Base-by-base conservation (phyloP, 179 eudicot genomes). In the Dionaea muscipula region DNA sequence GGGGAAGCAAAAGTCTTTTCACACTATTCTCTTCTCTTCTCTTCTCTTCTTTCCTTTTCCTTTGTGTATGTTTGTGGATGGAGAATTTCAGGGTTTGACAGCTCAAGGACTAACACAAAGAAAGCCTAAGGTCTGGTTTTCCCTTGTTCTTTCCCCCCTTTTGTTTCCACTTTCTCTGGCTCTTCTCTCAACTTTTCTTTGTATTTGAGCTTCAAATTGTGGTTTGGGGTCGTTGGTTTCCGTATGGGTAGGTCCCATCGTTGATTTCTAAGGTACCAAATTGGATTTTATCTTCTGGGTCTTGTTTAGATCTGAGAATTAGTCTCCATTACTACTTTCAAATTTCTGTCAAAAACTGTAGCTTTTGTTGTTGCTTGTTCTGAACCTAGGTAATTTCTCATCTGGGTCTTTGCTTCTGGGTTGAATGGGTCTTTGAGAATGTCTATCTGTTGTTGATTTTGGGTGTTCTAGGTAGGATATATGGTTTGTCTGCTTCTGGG, bases 31-130 rank as follows among this genome's bases (percentile, higher is more conserved):
- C n/a, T n/a, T n/a, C n/a, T n/a, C n/a, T n/a, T n/a, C n/a, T n/a
- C n/a, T n/a, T n/a, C n/a, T n/a, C n/a, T n/a, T n/a, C n/a, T n/a
- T n/a, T n/a, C n/a, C n/a, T 44, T 24, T 31, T 31, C 35, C 35
- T 31, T 11, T 6, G 5, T 31, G 25, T 36, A 31, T 44, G 24
- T 3, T 41, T 52, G 16, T 49, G 25, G 55, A 35, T 59, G 31
- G 53, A 59, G 23, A 4, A 4, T 31, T 59, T 44, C 47, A 59
- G 63, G 63, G 63, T 59, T 59, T 59, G 55, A 59, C 55, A 59
- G 23, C 56, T 10, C 21, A 17, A 26, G n/a, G n/a, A n/a, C n/a
- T n/a, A n/a, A n/a, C n/a, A n/a, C n/a, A n/a, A n/a, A n/a, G n/a
- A n/a, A 52, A 52, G 39, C 0, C 48, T 1, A 55, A 55, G 57